Evolutionary conservation across 768 basidiomycete genomes (phyloP), one percentile per base, ranked within the genome.

Genomic region (Boletus sp.): DNA sequence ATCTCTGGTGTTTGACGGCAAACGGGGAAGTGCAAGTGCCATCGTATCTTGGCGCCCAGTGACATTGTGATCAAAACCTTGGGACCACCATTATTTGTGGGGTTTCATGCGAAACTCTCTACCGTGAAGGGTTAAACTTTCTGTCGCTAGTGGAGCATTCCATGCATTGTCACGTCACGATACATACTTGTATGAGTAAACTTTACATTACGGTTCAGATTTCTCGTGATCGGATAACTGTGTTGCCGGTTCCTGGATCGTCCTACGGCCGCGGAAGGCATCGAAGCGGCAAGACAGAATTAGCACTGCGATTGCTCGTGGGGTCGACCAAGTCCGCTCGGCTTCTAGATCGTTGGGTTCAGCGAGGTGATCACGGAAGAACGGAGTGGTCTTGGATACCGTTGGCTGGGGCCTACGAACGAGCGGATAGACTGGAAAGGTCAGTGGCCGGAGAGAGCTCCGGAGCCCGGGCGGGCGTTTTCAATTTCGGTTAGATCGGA

Each of bases 401-500:
- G 5, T 30, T 18, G 4, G 32, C 32, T 30, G 46, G 33, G 6
- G 17, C n/a, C 15, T 17, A 4, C 5, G 29, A 11, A 29, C 8
- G 58, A 30, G 47, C 1, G 35, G 37, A n/a, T 15, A 24, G 46
- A 45, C 7, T 17, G 20, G 29, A 32, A n/a, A 6, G 48, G 58
- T 15, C 41, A 32, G 55, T 29, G 53, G 28, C 53, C 52, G 59
- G 59, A 47, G 46, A 60, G 59, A 58, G 55, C 45, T 35, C 56
- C 47, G 40, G 53, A 50, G 41, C 37, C 44, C 41, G 33, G 59
- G 56, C 56, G 64, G 58, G 44, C 2, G 55, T 64, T 58, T 56
- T 65, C 57, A 47, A 69, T 67, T 61, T 71, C 69, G 70, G 59
- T 62, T 70, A 65, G 70, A 71, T 73, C 61, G 66, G 64, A 61